These are phyloP conservation scores for Ogataea degrootiae DNA, from an alignment of 805 yeast species.

Conservation along the genomic window DNA sequence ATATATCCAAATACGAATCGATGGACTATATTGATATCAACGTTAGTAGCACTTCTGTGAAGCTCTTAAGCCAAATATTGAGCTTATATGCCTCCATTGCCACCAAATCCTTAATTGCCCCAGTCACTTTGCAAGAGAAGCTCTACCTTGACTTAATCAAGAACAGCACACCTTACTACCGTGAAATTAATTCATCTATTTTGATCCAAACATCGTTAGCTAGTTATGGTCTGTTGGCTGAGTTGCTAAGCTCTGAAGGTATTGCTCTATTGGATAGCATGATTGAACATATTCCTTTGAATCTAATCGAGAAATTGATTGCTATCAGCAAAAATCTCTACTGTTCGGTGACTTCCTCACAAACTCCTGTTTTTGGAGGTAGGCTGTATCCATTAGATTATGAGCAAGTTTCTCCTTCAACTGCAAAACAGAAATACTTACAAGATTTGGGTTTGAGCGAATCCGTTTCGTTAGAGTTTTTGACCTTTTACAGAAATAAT, in stretches of 20 bases:
- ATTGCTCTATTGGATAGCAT: slow-evolving; percentile 15
- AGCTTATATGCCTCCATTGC: slow-evolving; percentile 43
- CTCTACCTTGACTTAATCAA: slow-evolving; percentile 35
- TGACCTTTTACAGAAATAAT: slow-evolving; percentile 19
- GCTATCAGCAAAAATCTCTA: slow-evolving; percentile 40
- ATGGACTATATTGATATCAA: slow-evolving; percentile 23
- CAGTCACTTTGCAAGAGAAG: slow-evolving; percentile 32
- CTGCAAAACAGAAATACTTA: slow-evolving; percentile 31
- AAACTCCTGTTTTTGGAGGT: slow-evolving; percentile 31
- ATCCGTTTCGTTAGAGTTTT: slow-evolving; percentile 27
- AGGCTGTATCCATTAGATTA: slow-evolving; percentile 33
- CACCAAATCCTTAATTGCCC: slow-evolving; percentile 29
- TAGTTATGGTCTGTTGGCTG: slow-evolving; percentile 35
- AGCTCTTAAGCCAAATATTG: slow-evolving; percentile 28
- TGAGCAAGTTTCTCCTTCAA: slow-evolving; percentile 39
- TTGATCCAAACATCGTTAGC: slow-evolving; percentile 37
- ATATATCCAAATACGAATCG: slow-evolving; percentile 13
- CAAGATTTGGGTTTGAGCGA: slow-evolving; percentile 27
- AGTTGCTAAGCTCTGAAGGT: slow-evolving; percentile 28
- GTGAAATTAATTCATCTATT: slow-evolving; percentile 24
- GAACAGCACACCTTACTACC: slow-evolving; percentile 19
- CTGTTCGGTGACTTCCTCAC: slow-evolving; percentile 32
- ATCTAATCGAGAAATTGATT: slow-evolving; percentile 42
- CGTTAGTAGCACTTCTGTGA: slow-evolving; percentile 19
- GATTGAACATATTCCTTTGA: slow-evolving; percentile 29